Percentiles rank a stretch among this genome's conserved stretches.
Conservation (phyloP, 1,284 basidiomycete species). For the Sanguinoderma infundibulare region DNA sequence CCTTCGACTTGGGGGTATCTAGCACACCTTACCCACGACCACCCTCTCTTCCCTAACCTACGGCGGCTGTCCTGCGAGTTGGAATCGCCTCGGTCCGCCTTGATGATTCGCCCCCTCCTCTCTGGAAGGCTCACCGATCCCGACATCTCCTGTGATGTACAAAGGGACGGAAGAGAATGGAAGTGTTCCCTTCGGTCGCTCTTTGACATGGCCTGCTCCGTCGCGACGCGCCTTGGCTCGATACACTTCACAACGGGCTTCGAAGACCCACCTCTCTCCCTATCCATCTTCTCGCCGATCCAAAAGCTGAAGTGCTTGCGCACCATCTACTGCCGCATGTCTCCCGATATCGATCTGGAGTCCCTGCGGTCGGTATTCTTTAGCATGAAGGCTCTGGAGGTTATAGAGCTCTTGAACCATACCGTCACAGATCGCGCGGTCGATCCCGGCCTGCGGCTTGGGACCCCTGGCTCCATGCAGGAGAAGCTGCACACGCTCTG, state of each 20-base stretch:
- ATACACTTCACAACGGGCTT: not conserved
- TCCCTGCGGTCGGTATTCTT: not conserved
- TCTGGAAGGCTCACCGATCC: not conserved
- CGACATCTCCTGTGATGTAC: not conserved
- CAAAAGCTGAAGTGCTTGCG: not conserved
- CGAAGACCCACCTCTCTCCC: not conserved
- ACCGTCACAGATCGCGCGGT: too few relatives aligned
- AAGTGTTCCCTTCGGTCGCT: not conserved
- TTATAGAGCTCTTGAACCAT: not conserved
- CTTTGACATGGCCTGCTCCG: not conserved
- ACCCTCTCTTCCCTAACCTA: not conserved
- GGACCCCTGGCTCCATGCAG: not conserved
- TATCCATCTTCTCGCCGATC: not conserved
- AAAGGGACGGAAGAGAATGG: not conserved
- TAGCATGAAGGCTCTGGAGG: not conserved
- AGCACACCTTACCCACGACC: not conserved
- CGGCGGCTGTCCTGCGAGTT: not conserved
- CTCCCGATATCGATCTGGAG: not conserved
- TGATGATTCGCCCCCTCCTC: not conserved
- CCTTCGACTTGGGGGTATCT: not conserved
- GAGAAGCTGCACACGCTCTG: too few relatives aligned
- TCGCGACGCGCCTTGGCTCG: not conserved
- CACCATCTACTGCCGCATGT: not conserved
- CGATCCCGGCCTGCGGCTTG: too few relatives aligned
- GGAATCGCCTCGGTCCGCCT: not conserved